Evolutionary conservation across 202 grass and related monocot species (phyloP).

Genomic region (Dendrocalamus latiflorus): DNA sequence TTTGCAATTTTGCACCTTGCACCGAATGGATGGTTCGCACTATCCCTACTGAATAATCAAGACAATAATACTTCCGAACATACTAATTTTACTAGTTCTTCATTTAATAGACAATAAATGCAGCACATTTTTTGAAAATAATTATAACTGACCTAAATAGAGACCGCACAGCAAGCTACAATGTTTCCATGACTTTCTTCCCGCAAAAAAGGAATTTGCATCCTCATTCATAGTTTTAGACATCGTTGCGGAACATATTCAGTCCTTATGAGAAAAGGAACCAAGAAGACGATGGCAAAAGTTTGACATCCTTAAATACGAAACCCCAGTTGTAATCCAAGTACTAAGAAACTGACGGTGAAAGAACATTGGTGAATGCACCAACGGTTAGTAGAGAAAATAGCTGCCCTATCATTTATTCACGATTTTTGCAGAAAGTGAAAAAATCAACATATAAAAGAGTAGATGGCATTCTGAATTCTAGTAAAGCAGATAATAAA

Average conservation of each 20-base stretch:
- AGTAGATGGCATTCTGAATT: neutral
- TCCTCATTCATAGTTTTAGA: neutral
- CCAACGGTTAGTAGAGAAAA: neutral
- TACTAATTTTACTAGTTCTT: neutral
- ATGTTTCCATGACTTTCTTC: neutral
- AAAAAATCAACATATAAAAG: neutral
- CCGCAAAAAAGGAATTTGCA: neutral
- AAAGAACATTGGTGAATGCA: neutral
- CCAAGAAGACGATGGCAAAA: neutral
- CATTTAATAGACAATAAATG: neutral
- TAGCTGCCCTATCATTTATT: neutral
- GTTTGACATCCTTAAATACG: neutral
- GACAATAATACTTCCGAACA: neutral
- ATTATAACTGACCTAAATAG: neutral
- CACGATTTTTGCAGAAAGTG: too few relatives aligned
- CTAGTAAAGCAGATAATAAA: neutral
- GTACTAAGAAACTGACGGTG: neutral
- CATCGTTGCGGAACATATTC: neutral
- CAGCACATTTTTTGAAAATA: neutral
- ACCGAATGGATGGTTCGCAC: neutral
- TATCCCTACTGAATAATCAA: neutral
- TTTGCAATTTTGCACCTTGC: neutral
- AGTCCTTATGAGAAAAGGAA: neutral
- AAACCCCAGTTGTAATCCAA: neutral
- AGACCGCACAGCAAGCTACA: neutral